Percentiles rank a stretch among this genome's conserved stretches.
Conservation (phyloP, 306 rosid species). For the Ziziphus jujuba region DNA sequence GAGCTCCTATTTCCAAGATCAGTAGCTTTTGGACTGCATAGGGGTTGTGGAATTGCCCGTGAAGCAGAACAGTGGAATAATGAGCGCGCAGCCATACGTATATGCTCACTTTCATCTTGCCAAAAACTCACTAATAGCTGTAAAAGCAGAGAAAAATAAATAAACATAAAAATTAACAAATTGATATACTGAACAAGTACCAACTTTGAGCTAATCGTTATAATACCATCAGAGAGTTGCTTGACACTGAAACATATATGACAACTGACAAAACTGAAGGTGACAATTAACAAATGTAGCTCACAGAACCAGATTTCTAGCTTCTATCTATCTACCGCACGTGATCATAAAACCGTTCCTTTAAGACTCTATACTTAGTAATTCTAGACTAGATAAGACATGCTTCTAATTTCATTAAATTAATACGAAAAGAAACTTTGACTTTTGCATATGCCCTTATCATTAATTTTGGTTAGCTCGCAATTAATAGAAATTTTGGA, state of each 20-base stretch:
- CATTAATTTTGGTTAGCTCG: background rate
- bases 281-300: too few relatives aligned
- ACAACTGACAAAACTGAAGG: too few relatives aligned
- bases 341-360: background rate
- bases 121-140: slow-evolving; percentile 98
- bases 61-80: slow-evolving; percentile 97
- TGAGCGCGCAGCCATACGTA: slow-evolving; percentile 97
- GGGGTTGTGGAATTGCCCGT: slow-evolving; percentile 75
- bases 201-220: slow-evolving; percentile 10
- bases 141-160: slow-evolving; percentile 21
- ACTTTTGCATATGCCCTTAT: background rate
- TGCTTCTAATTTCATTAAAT: too few relatives aligned
- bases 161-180: slow-evolving; percentile 15
- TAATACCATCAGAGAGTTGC: background rate
- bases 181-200: slow-evolving; percentile 16
- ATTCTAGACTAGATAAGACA: too few relatives aligned
- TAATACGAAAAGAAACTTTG: too few relatives aligned
- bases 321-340: too few relatives aligned
- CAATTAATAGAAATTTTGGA: background rate
- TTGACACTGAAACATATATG: background rate
- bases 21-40: slow-evolving; percentile 47
- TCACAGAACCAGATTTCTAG: too few relatives aligned
- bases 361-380: background rate
- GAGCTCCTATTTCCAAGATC: slow-evolving; percentile 34
- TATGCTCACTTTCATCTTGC: slow-evolving; percentile 96